Conservation (phyloP, 208 protist genomes). For the Leptomonas pyrrhocoris region DNA sequence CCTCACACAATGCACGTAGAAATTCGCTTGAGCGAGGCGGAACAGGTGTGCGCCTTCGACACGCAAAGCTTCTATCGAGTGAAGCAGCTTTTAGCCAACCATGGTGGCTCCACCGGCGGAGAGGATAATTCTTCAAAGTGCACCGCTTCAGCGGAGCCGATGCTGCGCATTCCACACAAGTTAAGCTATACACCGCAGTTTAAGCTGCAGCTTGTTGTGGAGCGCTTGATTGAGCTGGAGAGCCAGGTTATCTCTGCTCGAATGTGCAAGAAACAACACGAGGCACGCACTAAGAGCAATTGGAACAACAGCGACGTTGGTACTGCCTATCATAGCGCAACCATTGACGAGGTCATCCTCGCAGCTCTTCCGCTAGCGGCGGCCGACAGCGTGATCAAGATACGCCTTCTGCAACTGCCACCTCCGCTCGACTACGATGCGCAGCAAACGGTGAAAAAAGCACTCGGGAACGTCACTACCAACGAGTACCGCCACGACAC, state of each 20-base stretch:
- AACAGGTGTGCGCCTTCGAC: conserved; percentile 63
- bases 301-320: conserved; percentile 73
- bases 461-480: conserved; percentile 5
- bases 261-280: conserved; percentile 46
- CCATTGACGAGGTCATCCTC: conserved; percentile 57
- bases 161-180: conserved; percentile 17
- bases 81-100: conserved; percentile 55
- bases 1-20: conserved; percentile 77
- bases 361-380: conserved; percentile 64
- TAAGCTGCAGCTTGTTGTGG: conserved; percentile 75
- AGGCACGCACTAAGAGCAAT: conserved; percentile 54
- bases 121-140: conserved; percentile 8
- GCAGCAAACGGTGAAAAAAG: conserved; percentile 21
- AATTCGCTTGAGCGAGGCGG: conserved; percentile 63
- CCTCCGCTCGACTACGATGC: conserved; percentile 45
- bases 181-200: conserved; percentile 38
- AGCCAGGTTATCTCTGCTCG: conserved; percentile 40
- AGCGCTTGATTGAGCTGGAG: conserved; percentile 72
- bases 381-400: conserved; percentile 69
- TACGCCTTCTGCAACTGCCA: conserved; percentile 80
- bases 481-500: conserved; percentile 38
- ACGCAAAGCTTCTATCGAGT: conserved; percentile 80
- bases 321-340: conserved; percentile 56
- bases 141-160: conserved; percentile 10
- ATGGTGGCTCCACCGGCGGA: neutral